A percentile compares a stretch with the other conserved stretches of the same genome.
phyloP scores from a whole-genome alignment of 202 grass and related monocot species.

The Cymbopogon flexuosus region DNA sequence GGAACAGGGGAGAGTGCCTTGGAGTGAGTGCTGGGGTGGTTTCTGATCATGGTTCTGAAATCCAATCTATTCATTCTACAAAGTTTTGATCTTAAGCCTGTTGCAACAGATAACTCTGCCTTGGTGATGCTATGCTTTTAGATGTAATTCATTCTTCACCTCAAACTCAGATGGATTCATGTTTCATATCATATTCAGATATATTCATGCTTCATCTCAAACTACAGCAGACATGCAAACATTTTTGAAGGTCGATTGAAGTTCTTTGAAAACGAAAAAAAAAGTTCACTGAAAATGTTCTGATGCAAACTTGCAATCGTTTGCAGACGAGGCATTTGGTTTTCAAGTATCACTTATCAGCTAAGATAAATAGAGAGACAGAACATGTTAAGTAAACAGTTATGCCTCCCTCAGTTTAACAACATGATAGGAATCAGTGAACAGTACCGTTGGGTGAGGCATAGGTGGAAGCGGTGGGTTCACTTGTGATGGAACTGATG shows the following conservation, averaged over 20 bases:
- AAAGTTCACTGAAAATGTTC: background rate
- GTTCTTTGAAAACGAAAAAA: background rate
- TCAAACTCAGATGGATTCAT: constrained; percentile 5
- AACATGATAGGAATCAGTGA: background rate
- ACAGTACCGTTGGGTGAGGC: constrained; percentile 77
- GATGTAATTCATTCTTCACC: background rate
- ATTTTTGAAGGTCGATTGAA: background rate
- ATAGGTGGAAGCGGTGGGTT: constrained; percentile 74
- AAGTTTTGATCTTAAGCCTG: too few species aligned
- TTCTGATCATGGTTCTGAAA: too few species aligned
- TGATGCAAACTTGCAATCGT: background rate
- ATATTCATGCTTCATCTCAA: background rate
- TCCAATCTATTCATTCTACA: too few species aligned
- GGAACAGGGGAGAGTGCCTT: background rate
- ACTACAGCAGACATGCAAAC: background rate
- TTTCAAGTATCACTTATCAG: constrained; percentile 1
- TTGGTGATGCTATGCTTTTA: background rate
- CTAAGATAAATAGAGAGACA: background rate
- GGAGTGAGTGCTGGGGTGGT: too few species aligned
- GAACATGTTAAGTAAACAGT: background rate
- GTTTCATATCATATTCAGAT: constrained; percentile 3
- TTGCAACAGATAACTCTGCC: background rate
- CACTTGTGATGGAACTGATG: constrained; percentile 50
- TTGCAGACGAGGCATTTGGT: background rate
- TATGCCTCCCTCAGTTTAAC: background rate